Base-by-base conservation (phyloP, 139 green algal species). In the Pseudopediastrum boryanum region DNA sequence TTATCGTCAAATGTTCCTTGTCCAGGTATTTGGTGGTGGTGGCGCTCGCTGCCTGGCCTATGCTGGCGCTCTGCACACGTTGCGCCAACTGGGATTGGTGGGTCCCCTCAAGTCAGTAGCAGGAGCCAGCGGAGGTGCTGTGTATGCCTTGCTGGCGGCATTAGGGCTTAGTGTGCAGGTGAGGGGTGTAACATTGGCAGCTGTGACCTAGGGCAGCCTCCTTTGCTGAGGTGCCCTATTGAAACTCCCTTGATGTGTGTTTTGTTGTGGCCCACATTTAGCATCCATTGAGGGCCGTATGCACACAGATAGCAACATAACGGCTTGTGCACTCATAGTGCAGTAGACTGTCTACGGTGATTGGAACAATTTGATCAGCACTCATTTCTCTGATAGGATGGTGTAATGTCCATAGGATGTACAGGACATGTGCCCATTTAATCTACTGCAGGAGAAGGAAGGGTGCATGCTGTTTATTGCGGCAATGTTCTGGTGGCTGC, bases 1-100 rank as follows among this genome's bases (percentile, higher is more conserved):
- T n/a, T n/a, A n/a, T n/a, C n/a, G n/a, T n/a, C n/a, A n/a, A n/a
- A n/a, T n/a, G n/a, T n/a, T n/a, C n/a, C n/a, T n/a, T n/a, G n/a
- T n/a, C 29, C 58, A 71, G 1, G 72, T 71, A 59, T 79, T 79
- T 79, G 72, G 72, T 21, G 72, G 72, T 44, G 72, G 72, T 39
- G 72, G 72, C 27, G 72, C 72, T 23, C 72, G 72, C 72, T 71
- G 54, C 39, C 48, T 79, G 35, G 72, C 39, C 5, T 79, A 79
- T 21, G 58, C 72, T 35, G 72, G 72, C 7, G 72, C 72, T 3
- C 56, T 79, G 42, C 72, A 79, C 66, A 42, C 72, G 31, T 44
- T 79, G 39, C 29, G 27, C 39, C 46, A 56, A 42, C 35, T 79
- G 25, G 72, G 72, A 19, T 59, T 79, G 58, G 9, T 79, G 41